These are phyloP conservation scores for Candida endomychidarum DNA, from an alignment of 805 yeast species.

Conservation along the genomic window DNA sequence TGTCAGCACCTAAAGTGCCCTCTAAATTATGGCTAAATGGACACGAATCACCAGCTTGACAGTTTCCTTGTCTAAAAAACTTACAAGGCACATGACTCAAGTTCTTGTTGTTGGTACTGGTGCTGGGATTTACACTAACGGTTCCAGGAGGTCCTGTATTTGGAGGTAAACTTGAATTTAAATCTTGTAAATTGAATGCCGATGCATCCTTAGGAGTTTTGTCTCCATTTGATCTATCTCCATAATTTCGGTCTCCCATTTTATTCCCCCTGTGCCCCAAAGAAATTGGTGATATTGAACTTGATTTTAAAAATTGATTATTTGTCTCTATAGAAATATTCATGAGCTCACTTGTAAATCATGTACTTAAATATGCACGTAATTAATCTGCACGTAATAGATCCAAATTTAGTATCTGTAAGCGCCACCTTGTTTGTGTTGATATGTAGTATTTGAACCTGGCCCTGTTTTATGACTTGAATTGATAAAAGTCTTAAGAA, in stretches of 20 bases:
- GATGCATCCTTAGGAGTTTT: conserved; percentile 14
- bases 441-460: no score
- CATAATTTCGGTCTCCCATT: no score
- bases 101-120: conserved; percentile 39
- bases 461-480: no score
- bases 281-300: neutral
- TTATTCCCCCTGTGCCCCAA: neutral
- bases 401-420: neutral
- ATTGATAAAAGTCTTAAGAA: neutral
- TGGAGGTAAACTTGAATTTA: conserved; percentile 29
- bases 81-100: conserved; percentile 96
- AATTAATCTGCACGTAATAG: no score
- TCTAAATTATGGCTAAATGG: conserved; percentile 84
- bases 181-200: conserved; percentile 16
- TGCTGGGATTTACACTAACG: conserved; percentile 16
- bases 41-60: conserved; percentile 92
- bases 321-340: conserved; percentile 12
- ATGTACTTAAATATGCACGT: no score
- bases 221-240: no score
- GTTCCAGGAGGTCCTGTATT: conserved; percentile 38
- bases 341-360: conserved; percentile 3
- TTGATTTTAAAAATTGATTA: conserved; percentile 5
- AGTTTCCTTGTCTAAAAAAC: conserved; percentile 85
- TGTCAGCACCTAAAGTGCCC: conserved; percentile 48
- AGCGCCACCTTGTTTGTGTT: neutral